Percentiles rank a stretch among this genome's conserved stretches.
phyloP scores from a whole-genome alignment of 1,284 basidiomycete species.

The Papiliotrema nemorosa region DNA sequence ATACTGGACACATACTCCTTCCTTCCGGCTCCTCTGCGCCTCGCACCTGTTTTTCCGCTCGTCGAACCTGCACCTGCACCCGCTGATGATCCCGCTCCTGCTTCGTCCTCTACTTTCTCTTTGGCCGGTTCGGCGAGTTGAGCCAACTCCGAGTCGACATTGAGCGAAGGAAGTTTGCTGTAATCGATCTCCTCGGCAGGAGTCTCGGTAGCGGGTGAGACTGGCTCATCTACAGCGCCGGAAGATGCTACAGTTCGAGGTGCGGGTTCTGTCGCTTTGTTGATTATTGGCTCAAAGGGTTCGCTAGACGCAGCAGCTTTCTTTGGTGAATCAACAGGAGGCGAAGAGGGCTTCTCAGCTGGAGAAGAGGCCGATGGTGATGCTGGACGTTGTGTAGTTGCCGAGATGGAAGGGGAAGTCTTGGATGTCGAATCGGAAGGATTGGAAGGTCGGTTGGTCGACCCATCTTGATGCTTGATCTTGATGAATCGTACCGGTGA shows the following conservation, averaged over 20 bases:
- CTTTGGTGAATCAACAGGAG: slow-evolving; percentile 1
- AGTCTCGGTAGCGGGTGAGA: not conserved
- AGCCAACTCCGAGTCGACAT: slow-evolving; percentile 44
- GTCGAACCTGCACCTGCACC: slow-evolving; percentile 7
- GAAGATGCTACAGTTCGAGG: not conserved
- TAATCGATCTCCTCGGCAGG: not conserved
- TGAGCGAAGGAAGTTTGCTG: slow-evolving; percentile 44
- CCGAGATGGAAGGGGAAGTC: not conserved
- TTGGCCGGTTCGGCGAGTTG: slow-evolving; percentile 27
- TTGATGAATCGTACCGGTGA: not conserved
- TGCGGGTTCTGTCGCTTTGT: not conserved
- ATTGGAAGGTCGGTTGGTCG: not conserved
- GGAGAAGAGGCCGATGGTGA: not conserved
- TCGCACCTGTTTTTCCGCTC: not conserved
- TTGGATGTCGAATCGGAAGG: not conserved
- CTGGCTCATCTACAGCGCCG: not conserved
- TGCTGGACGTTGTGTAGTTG: too few relatives aligned
- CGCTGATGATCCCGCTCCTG: slow-evolving; percentile 9
- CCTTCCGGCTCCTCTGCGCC: slow-evolving; percentile 29
- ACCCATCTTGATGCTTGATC: not conserved
- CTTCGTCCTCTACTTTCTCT: slow-evolving; percentile 18
- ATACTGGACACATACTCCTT: slow-evolving; percentile 58
- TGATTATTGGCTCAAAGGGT: slow-evolving; percentile 1
- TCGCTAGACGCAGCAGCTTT: not conserved
- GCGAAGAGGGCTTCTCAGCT: not conserved